phyloP scores from a whole-genome alignment of 208 protist genomes.

The Crithidia sp. region DNA sequence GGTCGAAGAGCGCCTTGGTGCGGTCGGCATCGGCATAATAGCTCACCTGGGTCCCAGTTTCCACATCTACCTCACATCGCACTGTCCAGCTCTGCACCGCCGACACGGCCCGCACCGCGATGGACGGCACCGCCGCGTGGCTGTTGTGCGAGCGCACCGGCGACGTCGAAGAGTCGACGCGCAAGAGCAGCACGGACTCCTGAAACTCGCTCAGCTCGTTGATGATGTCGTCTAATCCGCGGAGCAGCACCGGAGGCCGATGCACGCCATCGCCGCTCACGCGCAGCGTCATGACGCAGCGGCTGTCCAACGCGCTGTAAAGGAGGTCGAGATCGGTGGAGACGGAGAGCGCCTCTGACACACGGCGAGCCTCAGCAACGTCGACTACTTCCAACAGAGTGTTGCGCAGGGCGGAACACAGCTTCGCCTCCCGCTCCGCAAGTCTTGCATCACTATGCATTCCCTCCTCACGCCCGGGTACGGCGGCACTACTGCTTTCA shows the following conservation, averaged over 20 bases:
- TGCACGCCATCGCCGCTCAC: slow-evolving; percentile 27
- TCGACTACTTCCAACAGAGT: slow-evolving; percentile 37
- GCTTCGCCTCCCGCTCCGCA: slow-evolving; percentile 12
- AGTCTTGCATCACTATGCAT: not conserved
- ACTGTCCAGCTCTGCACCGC: slow-evolving; percentile 27
- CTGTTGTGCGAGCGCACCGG: slow-evolving; percentile 10
- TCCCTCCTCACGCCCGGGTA: too few relatives aligned
- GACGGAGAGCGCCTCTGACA: slow-evolving; percentile 36
- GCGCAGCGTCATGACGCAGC: slow-evolving; percentile 39
- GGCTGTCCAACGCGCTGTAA: slow-evolving; percentile 24
- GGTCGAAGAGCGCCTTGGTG: slow-evolving; percentile 34
- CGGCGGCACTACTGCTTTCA: not conserved
- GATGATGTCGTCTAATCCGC: slow-evolving; percentile 48
- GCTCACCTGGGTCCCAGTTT: slow-evolving; percentile 49
- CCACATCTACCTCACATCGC: slow-evolving; percentile 20
- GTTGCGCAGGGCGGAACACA: slow-evolving; percentile 18
- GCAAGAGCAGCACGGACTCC: slow-evolving; percentile 41
- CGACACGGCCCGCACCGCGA: slow-evolving; percentile 34
- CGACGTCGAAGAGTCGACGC: slow-evolving; percentile 25
- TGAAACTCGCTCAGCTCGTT: slow-evolving; percentile 62
- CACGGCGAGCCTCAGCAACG: slow-evolving; percentile 23
- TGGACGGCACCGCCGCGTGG: not conserved
- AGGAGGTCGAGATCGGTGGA: slow-evolving; percentile 35
- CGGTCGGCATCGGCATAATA: slow-evolving; percentile 44
- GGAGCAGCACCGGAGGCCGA: slow-evolving; percentile 10